Percentiles rank a stretch among this genome's conserved stretches.
Evolutionary conservation across 139 green algal genomes (phyloP).

Genomic region (Yamagishiella unicocca): DNA sequence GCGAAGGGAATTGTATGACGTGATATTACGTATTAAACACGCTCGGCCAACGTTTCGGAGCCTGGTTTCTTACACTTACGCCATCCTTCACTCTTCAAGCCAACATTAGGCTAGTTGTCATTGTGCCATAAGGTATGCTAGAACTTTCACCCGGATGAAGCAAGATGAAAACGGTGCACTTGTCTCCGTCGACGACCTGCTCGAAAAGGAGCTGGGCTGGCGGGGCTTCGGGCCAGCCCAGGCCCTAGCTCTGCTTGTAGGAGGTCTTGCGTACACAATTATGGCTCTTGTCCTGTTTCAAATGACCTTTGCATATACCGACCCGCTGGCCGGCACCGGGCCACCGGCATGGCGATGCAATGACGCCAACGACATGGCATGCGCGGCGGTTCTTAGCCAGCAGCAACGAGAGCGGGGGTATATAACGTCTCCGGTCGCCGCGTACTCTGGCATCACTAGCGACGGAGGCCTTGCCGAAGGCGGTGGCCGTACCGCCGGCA

Average conservation of each 20-base stretch:
- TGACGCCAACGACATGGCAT: background rate
- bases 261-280: background rate
- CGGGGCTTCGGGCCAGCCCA: slow-evolving; percentile 32
- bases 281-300: background rate
- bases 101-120: background rate
- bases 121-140: background rate
- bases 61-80: too few species aligned
- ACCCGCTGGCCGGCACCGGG: background rate
- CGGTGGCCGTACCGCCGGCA: too few species aligned
- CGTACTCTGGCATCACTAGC: background rate
- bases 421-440: background rate
- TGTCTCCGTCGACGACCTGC: slow-evolving; percentile 9
- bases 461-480: background rate
- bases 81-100: too few species aligned
- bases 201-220: slow-evolving; percentile 1
- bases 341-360: slow-evolving; percentile 1
- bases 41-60: too few species aligned
- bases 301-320: slow-evolving; percentile 13
- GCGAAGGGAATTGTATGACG: too few species aligned
- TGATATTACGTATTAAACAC: too few species aligned
- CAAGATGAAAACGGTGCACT: background rate
- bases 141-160: background rate
- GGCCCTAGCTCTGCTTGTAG: background rate
- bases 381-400: background rate
- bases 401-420: background rate